Evolutionary conservation across 305 asterid genomes (phyloP).

Genomic region (Fraxinus angustifolia): DNA sequence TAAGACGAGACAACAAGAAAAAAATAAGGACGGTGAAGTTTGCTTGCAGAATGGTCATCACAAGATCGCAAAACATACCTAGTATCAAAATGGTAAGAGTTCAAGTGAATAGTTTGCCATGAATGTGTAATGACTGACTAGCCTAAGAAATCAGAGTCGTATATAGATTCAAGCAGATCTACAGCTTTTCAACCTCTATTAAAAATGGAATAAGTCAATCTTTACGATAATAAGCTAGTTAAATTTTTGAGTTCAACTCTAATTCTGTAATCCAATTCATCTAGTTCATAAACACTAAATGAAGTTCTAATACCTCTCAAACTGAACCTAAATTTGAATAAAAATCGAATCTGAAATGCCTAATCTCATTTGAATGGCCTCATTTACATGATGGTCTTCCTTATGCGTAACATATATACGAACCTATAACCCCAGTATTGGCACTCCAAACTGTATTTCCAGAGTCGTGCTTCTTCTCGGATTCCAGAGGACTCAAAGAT

Average conservation of each 20-base stretch:
- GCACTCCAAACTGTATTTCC: constrained; percentile 38
- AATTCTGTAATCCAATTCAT: not conserved
- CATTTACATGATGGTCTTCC: not conserved
- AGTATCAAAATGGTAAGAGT: not conserved
- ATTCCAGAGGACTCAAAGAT: constrained; percentile 22
- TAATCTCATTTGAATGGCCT: not conserved
- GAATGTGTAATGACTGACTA: not conserved
- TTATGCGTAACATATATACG: not conserved
- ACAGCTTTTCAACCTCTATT: not conserved
- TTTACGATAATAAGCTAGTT: not conserved
- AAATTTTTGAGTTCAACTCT: not conserved
- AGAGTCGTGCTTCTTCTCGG: constrained; percentile 43
- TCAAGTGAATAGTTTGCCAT: not conserved
- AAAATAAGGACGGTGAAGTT: not conserved
- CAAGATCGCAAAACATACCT: not conserved
- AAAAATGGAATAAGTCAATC: not conserved
- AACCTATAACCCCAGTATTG: constrained; percentile 49
- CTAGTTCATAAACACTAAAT: not conserved
- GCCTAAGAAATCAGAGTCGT: not conserved
- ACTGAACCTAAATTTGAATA: not conserved
- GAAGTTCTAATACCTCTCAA: not conserved
- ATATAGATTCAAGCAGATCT: not conserved
- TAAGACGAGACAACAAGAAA: not conserved
- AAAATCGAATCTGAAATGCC: not conserved
- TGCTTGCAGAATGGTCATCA: not conserved